phyloP scores from a whole-genome alignment of 306 rosid species.

The Argentina anserina region DNA sequence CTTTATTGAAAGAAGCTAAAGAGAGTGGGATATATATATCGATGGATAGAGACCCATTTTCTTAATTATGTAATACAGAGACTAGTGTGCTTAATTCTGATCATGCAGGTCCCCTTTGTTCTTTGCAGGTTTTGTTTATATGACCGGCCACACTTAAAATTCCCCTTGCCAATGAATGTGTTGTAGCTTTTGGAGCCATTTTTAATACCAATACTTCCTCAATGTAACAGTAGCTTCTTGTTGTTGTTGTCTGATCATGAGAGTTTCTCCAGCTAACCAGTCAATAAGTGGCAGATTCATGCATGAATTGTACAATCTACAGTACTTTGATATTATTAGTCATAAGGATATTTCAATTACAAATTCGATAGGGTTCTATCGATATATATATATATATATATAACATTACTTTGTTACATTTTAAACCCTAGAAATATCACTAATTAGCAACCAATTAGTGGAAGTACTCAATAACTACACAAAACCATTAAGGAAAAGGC shows the following conservation, averaged over 20 bases:
- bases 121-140: constrained; percentile 18
- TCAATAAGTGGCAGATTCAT: background rate
- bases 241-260: background rate
- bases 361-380: too few relatives aligned
- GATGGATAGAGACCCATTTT: constrained; percentile 36
- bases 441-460: background rate
- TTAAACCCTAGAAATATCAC: background rate
- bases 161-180: constrained; percentile 1
- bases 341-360: too few relatives aligned
- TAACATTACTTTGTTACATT: background rate
- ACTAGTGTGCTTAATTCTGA: background rate
- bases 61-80: constrained; percentile 37
- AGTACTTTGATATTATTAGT: background rate
- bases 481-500: too few relatives aligned
- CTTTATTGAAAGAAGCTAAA: constrained; percentile 68
- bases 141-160: constrained; percentile 4
- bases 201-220: background rate
- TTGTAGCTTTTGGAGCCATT: background rate
- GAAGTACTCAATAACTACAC: background rate
- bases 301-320: background rate
- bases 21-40: background rate
- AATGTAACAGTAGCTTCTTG: background rate
- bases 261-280: background rate
- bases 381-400: too few relatives aligned
- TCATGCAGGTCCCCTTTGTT: constrained; percentile 3